Conservation (phyloP, 176 grass and related monocot species). For the Lolium multiflorum region DNA sequence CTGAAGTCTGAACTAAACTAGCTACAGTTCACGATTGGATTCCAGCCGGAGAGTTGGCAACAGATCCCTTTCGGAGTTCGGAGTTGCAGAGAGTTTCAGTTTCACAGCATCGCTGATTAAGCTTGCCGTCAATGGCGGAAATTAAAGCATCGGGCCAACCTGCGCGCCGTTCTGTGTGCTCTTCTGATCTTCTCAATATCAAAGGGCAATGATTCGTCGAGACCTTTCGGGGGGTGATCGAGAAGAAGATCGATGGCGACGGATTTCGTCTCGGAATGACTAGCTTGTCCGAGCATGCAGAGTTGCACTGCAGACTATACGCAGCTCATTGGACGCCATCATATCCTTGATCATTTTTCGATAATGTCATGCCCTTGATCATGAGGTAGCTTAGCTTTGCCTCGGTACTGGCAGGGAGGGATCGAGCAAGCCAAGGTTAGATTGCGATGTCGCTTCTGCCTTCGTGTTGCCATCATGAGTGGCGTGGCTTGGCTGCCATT, state of each 20-base stretch:
- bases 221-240: slow-evolving; percentile 18
- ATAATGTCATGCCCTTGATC: no score
- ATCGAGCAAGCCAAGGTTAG: neutral
- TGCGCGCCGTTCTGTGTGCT: neutral
- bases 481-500: neutral
- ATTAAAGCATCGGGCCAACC: neutral
- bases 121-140: slow-evolving; percentile 16
- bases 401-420: neutral
- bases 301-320: no score
- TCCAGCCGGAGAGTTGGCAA: neutral
- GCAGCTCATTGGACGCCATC: slow-evolving; percentile 31
- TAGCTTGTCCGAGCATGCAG: no score
- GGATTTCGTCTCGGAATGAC: slow-evolving; percentile 34
- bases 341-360: no score
- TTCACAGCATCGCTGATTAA: neutral
- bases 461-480: neutral
- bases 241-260: neutral
- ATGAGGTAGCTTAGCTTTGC: neutral
- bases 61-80: neutral
- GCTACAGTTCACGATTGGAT: neutral
- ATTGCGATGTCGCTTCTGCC: slow-evolving; percentile 27
- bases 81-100: neutral
- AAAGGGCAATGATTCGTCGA: slow-evolving; percentile 29
- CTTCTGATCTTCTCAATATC: neutral
- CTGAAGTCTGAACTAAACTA: neutral